Evolutionary conservation across 2,329 filamentous ascomycete genomes (phyloP), one percentile per base, ranked within the genome.

Genomic region (Diaporthe sp.): DNA sequence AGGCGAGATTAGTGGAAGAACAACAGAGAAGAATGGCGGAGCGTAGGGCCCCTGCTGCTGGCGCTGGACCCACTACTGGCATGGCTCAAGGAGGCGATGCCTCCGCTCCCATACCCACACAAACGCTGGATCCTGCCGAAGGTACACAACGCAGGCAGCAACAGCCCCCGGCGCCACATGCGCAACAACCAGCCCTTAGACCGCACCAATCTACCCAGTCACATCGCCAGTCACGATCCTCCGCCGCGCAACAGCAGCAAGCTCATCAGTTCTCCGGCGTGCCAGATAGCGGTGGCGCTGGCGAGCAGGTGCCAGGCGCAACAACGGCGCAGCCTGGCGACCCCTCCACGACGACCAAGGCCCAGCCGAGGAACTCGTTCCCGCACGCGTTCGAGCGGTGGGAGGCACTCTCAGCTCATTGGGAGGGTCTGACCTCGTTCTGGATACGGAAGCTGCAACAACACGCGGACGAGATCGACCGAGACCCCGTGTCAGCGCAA

Each of bases 381-480:
- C 97, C 97, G 0, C 97, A 98, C 84, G 97, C 97, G 0, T 99
- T 99, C 81, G 96, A 99, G 84, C 91, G 97, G 76, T 99, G 97
- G 97, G 97, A 99, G 83, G 96, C 95, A 0, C 86, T 99, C 3
- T 99, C 97, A 0, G 97, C 97, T 8, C 96, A 98, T 80, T 99
- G 97, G 97, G 97, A 99, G 83, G 97, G 97, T 6, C 89, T 99
- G 76, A 98, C 97, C 0, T 96, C 95, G 76, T 98, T 98, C 85
- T 99, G 97, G 96, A 97, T 99, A 78, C 94, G 95, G 63, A 93
- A 95, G 79, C 88, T 99, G 10, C 95, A 99, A 84, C 92, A 97
- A 82, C 98, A 98, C 82, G 94, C 94, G 39, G 93, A 95, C 72
- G 95, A 98, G 78, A 90, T 98, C 53, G 92, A 94, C 78, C 89